Percentiles rank a stretch among this genome's conserved stretches.
These are phyloP conservation scores for Chaetomium sp. DNA, from an alignment of 2,329 filamentous ascomycete genomes.

Conservation along the genomic window DNA sequence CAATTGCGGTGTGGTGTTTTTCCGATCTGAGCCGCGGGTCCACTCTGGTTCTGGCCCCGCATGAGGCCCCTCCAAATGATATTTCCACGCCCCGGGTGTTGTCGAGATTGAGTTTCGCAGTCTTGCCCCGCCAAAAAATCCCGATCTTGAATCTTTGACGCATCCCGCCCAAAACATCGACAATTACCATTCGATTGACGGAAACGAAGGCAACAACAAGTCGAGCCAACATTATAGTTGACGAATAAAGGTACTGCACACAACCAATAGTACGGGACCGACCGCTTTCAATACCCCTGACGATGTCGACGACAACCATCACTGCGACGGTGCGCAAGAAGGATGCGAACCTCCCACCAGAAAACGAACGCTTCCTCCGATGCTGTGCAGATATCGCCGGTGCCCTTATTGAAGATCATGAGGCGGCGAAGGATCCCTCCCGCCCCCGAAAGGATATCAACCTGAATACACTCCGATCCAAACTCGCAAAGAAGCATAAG, in stretches of 20 bases:
- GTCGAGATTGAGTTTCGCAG: too few relatives aligned
- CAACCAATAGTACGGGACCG: too few relatives aligned
- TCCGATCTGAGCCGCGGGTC: constrained; percentile 4
- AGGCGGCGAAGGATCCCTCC: constrained; percentile 66
- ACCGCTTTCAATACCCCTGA: not conserved
- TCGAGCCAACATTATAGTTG: not conserved
- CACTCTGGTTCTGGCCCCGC: not conserved
- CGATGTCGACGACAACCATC: constrained; percentile 33
- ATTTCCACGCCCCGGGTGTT: too few relatives aligned
- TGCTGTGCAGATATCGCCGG: constrained; percentile 95
- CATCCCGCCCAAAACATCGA: not conserved
- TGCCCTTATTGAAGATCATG: constrained; percentile 88
- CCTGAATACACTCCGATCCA: constrained; percentile 78
- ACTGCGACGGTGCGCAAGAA: constrained; percentile 68
- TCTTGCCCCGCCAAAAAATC: constrained; percentile 7
- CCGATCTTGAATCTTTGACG: not conserved
- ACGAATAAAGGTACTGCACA: not conserved
- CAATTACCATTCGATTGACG: not conserved
- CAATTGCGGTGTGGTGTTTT: constrained; percentile 14
- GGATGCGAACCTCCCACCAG: constrained; percentile 68
- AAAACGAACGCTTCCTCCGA: constrained; percentile 89
- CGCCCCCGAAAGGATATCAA: constrained; percentile 81
- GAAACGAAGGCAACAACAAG: not conserved
- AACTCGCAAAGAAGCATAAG: constrained; percentile 87
- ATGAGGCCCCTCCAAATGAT: not conserved